Evolutionary conservation across 352 stramenopile species (phyloP), one percentile per base, ranked within the genome.

Genomic region (Phytophthora citricola): DNA sequence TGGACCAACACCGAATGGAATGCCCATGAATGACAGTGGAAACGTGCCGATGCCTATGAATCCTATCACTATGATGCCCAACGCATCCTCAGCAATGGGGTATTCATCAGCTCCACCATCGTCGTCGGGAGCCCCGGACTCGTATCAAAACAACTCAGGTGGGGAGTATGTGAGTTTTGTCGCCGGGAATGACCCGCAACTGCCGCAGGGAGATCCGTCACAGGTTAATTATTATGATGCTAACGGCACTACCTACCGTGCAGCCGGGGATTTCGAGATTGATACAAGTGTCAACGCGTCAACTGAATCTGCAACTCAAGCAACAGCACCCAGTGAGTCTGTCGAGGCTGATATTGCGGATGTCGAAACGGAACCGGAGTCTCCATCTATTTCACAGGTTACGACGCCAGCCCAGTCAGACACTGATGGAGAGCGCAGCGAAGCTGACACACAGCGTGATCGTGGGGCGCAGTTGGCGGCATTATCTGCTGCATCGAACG

Each of bases 371-470:
- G 81, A 91, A 29, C 65, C 69, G 9, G 83, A 78, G 31, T 81
- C 73, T 10, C 75, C 71, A 7, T 88, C 84, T 4, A 75, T 91
- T 9, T 93, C 84, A 15, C 84, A 93, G 65, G 58, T 84, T 58
- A 93, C 79, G 9, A 93, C 82, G 40, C 84, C 84, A 44, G 69
- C 69, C 8, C 79, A 88, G 29, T 93, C 82, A n/a, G 82, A 93
- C 53, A 77, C 68, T 2, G 84, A 93, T 32, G 78, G 65, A 15
- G 80, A 91, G 17, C 60, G 67, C 38, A 62, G 31, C 7, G 61
- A 66, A 31, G 24, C 29, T 20, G 67, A 63, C 12, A 59, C 52
- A 11, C 68, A 79, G 36, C 51, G 52, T 43, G 69, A 81, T 44
- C 75, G 61, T 9, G 72, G 73, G 22, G 58, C 46, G 11, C 79